Percentiles rank a stretch among this genome's conserved stretches.
These are phyloP conservation scores for Neofusicoccum ribis DNA, from an alignment of 2,329 filamentous ascomycete species.

Conservation along the genomic window DNA sequence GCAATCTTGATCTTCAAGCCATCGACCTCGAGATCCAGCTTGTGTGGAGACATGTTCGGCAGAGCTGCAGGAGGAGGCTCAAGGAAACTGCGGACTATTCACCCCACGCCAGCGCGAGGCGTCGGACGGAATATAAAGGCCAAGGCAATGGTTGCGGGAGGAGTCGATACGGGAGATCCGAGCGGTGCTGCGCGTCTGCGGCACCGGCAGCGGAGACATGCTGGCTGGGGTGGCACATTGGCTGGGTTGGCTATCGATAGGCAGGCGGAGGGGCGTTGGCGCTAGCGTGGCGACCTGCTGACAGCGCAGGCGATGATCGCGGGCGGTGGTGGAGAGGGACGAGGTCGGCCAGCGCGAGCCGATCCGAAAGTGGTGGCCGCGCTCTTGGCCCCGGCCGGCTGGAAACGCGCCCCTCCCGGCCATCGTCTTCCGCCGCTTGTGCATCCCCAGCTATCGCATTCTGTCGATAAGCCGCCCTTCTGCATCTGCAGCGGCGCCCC, in stretches of 20 bases:
- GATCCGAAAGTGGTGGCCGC: slow-evolving; percentile 7
- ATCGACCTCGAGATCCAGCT: background rate
- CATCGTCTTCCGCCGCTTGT: background rate
- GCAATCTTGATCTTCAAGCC: slow-evolving; percentile 9
- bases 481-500: background rate
- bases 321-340: background rate
- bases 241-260: background rate
- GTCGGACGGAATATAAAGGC: background rate
- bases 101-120: background rate
- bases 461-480: background rate
- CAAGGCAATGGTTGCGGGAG: background rate
- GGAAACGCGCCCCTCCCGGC: background rate
- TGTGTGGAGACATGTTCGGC: background rate
- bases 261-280: background rate
- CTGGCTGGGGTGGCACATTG: background rate
- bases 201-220: background rate
- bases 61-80: background rate
- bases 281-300: background rate
- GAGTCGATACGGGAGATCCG: background rate
- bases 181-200: background rate
- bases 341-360: background rate
- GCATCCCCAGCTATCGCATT: background rate
- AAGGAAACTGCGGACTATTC: background rate
- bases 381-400: background rate
- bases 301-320: background rate